Base-by-base conservation (phyloP, 2,329 filamentous ascomycete species). In the Capronia americana region DNA sequence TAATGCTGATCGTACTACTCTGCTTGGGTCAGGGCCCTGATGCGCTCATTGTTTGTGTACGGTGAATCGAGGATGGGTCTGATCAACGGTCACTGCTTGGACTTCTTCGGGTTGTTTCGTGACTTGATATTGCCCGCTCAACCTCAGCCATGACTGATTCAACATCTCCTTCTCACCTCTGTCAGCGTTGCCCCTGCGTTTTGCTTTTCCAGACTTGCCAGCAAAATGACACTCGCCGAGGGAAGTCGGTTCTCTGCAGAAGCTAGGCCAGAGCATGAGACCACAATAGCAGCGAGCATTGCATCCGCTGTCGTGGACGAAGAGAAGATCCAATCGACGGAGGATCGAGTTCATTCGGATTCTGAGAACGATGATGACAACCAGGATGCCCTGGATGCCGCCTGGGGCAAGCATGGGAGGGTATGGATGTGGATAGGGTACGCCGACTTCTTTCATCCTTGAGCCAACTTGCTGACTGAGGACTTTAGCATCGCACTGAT, bases 341-440 rank as follows among this genome's bases (percentile, higher is more conserved):
- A 63, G 46, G 38, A 61, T 5, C 34, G 2, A 28, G n/a, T 28
- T 11, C 5, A 23, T 8, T 26, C 26, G 8, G 57, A 64, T 23
- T 44, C 46, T 41, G 61, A 57, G 17, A 46, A 20, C 20, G 65
- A 62, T 3, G 53, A 56, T 2, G 44, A 63, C 12, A 38, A 48
- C 32, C 41, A 65, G 30, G 34, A 61, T 17, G 46, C 59, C 12
- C 10, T 62, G 51, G 34, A 54, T 44, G 53, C 53, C 3, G 62
- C 66, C 17, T 68, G 66, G 66, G 66, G 63, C 20, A 64, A 30
- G 20, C 34, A 64, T 28, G 66, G 66, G 41, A 68, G 54, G 48
- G 30, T 55, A 2, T 61, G 55, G 53, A 65, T 68, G 66, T 68
- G 63, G 66, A 62, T 61, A 28, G 66, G 66, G 62, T 65, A 61